Evolutionary conservation across 306 rosid species (phyloP), one percentile per base, ranked within the genome.

Genomic region (Parietaria judaica): DNA sequence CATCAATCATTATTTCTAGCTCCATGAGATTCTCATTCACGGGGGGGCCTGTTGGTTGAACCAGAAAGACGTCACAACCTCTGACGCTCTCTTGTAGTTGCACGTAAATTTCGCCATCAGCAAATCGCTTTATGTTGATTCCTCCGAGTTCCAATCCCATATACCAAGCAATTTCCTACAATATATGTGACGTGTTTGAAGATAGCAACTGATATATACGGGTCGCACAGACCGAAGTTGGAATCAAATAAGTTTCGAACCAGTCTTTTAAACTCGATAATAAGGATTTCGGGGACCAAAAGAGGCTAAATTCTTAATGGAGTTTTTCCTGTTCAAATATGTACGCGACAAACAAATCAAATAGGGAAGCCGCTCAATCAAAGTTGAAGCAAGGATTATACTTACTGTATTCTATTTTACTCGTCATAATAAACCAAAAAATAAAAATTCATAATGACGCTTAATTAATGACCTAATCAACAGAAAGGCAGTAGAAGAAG

Each of bases 21-120:
- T 92, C 99, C 95, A 92, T 92, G 64, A 92, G 76, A 78, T 92
- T 86, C 81, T 92, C 99, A 70, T 92, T 92, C 13, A 95, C 96
- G 67, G 96, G 96, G 64, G 96, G 95, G 68, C 90, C 75, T 13
- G 96, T 92, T 45, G 99, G 95, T 73, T 88, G 99, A 60, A 92
- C 56, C 61, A 92, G 82, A 69, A 76, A 92, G 8, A 92, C 94
- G 66, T 92, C 80, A 71, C 96, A 86, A 31, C 99, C 99, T 73
- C 99, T 79, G 64, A 92, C 95, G 76, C 99, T 88, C 84, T 92
- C 99, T 78, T 83, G 90, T 77, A 92, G 78, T 75, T 92, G 99
- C 69, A 88, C 84, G 57, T 92, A 92, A 41, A 86, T 75, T 79
- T 92, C 98, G 38, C 98, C 96, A 79, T 92, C 99, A 16, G 99